Evolutionary conservation across 192 early-diverging fungal species (phyloP), one percentile per base, ranked within the genome.

Genomic region (Dissophora ornata): DNA sequence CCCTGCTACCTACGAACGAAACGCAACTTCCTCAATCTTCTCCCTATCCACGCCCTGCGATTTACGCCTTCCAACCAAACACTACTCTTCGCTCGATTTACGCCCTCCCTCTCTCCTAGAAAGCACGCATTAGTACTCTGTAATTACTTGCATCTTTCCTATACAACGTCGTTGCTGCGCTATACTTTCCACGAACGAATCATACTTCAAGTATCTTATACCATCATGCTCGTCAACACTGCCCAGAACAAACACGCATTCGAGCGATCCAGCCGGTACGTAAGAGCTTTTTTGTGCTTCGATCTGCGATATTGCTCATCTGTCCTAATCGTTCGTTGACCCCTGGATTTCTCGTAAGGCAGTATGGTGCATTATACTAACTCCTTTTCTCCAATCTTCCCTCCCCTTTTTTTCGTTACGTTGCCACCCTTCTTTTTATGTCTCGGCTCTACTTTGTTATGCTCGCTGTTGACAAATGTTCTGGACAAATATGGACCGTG

Each of bases 191-290:
- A n/a, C n/a, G n/a, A n/a, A n/a, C n/a, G n/a, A n/a, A n/a, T n/a
- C n/a, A n/a, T n/a, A n/a, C n/a, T n/a, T n/a, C n/a, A n/a, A n/a
- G n/a, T n/a, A n/a, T n/a, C n/a, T n/a, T n/a, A n/a, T n/a, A 52
- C 16, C 44, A 60, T 9, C 18, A 77, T 77, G 73, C 58, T 77
- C 21, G 53, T 67, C 40, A 77, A 67, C 59, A 32, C 58, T 49
- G 73, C 73, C 24, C 73, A 62, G 32, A 45, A 52, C 11, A 47
- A 60, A 25, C 34, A 55, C 57, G 34, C 49, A 18, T 69, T 67
- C 36, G 48, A 25, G 7, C 64, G 62, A 52, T 60, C 57, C 15
- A 47, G 71, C 49, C 55, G 71, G 71, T 75, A 75, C 22, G 71
- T 58, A 41, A 36, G 38, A 62, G 19, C n/a, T 56, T 53, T 3